Evolutionary conservation across 2,329 filamentous ascomycete species (phyloP).

Genomic region (Fusarium udum): DNA sequence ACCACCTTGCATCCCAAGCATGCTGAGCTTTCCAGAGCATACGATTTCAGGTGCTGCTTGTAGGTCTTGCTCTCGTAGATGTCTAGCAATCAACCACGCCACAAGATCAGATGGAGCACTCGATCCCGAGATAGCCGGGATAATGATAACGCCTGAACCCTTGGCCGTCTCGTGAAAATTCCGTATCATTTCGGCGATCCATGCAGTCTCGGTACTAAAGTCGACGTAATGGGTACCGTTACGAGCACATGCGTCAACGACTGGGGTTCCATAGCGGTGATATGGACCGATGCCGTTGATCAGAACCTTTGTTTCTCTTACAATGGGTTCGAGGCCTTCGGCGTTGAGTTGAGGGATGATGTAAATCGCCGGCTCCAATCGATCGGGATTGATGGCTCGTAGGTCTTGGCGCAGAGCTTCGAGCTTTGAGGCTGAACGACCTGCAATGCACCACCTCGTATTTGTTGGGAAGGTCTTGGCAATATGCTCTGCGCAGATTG

Average conservation of each 20-base stretch:
- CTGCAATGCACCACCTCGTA: neutral
- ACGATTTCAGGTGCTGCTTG: neutral
- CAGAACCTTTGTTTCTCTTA: neutral
- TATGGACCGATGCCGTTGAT: conserved; percentile 1
- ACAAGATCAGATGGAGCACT: neutral
- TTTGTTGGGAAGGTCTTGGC: neutral
- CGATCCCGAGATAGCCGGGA: neutral
- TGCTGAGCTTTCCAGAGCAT: neutral
- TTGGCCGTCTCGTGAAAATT: neutral
- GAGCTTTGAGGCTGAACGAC: neutral
- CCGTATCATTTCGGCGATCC: neutral
- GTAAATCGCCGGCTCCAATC: neutral
- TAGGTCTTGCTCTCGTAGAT: neutral
- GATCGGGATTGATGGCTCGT: neutral
- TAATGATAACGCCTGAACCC: neutral
- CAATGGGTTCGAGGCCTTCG: neutral
- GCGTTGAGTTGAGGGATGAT: neutral
- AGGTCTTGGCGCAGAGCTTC: neutral
- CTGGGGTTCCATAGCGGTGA: neutral
- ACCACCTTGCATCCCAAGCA: neutral
- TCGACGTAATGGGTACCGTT: neutral
- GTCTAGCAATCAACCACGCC: neutral
- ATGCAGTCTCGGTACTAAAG: neutral
- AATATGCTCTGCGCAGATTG: neutral
- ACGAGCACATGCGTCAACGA: neutral